These are phyloP conservation scores for Pyrenophora tritici-repentis DNA, from an alignment of 2,329 filamentous ascomycete genomes.

Conservation along the genomic window DNA sequence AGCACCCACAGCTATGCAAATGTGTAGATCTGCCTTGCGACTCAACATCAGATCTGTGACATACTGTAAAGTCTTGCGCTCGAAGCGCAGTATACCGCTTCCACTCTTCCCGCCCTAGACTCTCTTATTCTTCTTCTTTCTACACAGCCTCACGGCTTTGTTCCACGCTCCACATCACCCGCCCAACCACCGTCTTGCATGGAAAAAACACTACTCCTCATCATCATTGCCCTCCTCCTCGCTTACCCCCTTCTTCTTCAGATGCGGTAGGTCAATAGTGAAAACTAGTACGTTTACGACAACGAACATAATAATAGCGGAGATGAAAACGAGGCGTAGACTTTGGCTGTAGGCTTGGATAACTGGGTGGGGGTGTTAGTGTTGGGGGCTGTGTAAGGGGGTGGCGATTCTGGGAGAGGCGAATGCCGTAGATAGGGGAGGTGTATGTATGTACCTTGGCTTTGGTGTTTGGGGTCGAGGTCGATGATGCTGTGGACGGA, in stretches of 20 bases:
- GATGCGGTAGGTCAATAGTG: constrained; percentile 60
- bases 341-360: constrained; percentile 48
- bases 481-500: constrained; percentile 56
- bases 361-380: constrained; percentile 34
- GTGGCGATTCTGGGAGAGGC: background rate
- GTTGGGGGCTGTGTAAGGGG: constrained; percentile 21
- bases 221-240: constrained; percentile 15
- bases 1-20: too few relatives aligned
- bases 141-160: background rate
- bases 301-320: constrained; percentile 53
- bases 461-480: constrained; percentile 52
- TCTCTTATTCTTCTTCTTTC: background rate
- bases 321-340: constrained; percentile 51
- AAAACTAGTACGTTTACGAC: constrained; percentile 57
- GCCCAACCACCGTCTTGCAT: background rate
- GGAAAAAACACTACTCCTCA: background rate
- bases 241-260: constrained; percentile 28
- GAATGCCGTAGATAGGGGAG: background rate
- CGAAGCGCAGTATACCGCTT: background rate
- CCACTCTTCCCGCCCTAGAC: background rate
- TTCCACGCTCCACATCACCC: background rate
- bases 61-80: background rate
- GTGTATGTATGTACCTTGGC: constrained; percentile 50
- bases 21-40: too few relatives aligned
- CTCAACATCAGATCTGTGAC: background rate